A percentile compares a stretch with the other conserved stretches of the same genome.
Evolutionary conservation across 225 moss, liverwort and hornwort genomes (phyloP).

Genomic region (Climacium dendroides): DNA sequence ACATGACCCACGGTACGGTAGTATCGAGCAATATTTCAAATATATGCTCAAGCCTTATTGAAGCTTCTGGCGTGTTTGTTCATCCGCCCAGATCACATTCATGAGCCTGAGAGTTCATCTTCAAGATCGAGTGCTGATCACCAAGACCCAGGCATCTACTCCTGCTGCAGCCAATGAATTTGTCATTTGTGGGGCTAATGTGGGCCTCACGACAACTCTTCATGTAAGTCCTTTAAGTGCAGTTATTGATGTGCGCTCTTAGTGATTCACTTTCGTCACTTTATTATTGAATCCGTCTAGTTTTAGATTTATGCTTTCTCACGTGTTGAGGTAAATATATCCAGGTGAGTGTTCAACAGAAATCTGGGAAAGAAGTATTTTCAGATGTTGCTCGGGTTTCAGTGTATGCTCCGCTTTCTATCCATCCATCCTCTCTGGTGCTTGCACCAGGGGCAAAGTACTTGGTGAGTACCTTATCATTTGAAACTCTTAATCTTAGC

Average conservation of each 20-base stretch:
- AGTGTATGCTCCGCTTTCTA: constrained; percentile 87
- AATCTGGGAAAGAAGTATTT: constrained; percentile 69
- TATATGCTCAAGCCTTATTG: not conserved
- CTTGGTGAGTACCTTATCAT: constrained; percentile 25
- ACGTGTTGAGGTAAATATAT: not conserved
- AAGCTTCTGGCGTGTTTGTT: not conserved
- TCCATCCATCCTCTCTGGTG: constrained; percentile 67
- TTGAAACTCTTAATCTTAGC: not conserved
- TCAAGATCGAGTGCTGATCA: constrained; percentile 62
- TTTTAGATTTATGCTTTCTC: not conserved
- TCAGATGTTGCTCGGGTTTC: constrained; percentile 69
- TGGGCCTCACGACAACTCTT: constrained; percentile 78
- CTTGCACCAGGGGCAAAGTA: constrained; percentile 82
- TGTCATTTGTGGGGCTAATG: constrained; percentile 68
- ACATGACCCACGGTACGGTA: no score
- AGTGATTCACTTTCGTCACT: not conserved
- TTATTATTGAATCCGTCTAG: not conserved
- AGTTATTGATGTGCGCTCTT: not conserved
- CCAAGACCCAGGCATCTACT: constrained; percentile 7
- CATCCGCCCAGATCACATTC: constrained; percentile 36
- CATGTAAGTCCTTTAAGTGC: constrained; percentile 39
- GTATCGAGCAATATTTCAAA: not conserved
- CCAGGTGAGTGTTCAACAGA: constrained; percentile 68
- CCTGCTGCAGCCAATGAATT: constrained; percentile 41
- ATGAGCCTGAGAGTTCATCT: constrained; percentile 67